Conservation (phyloP, 2,329 filamentous ascomycete genomes). For the Fusarium compactum region DNA sequence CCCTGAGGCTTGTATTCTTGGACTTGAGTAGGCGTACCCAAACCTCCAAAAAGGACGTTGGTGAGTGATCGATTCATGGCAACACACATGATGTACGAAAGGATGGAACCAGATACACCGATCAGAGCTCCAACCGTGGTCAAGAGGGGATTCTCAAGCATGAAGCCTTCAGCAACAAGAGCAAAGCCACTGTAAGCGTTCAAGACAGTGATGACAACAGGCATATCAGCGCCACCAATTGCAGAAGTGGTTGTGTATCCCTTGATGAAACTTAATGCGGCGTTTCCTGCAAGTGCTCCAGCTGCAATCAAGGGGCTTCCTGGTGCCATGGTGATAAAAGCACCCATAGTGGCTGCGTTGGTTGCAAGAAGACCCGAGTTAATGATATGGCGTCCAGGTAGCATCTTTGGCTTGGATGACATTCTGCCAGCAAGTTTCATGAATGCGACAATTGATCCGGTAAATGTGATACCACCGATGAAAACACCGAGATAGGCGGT, state of each 20-base stretch:
- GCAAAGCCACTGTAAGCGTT: constrained; percentile 94
- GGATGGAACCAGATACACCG: constrained; percentile 87
- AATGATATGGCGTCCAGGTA: constrained; percentile 80
- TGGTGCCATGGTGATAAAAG: constrained; percentile 84
- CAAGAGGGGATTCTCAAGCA: constrained; percentile 87
- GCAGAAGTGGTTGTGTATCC: constrained; percentile 89
- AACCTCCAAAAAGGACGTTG: constrained; percentile 89
- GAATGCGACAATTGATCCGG: constrained; percentile 89
- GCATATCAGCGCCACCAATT: constrained; percentile 95
- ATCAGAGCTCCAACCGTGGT: constrained; percentile 90
- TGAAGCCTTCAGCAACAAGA: constrained; percentile 89
- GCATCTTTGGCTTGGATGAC: constrained; percentile 78
- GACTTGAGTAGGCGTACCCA: constrained; percentile 70
- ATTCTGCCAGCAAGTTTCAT: constrained; percentile 86
- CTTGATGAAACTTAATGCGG: constrained; percentile 83
- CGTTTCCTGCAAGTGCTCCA: constrained; percentile 80
- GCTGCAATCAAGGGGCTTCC: constrained; percentile 84
- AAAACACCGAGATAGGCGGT: constrained; percentile 88
- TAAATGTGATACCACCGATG: constrained; percentile 91
- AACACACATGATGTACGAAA: constrained; percentile 88
- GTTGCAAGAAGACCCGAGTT: constrained; percentile 80
- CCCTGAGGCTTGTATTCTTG: constrained; percentile 82
- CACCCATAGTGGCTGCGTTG: constrained; percentile 86
- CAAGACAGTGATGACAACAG: constrained; percentile 88
- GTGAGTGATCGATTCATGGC: constrained; percentile 93